Evolutionary conservation across 2,329 filamentous ascomycete genomes (phyloP), one percentile per base, ranked within the genome.

Genomic region (Aspergillus flavus): DNA sequence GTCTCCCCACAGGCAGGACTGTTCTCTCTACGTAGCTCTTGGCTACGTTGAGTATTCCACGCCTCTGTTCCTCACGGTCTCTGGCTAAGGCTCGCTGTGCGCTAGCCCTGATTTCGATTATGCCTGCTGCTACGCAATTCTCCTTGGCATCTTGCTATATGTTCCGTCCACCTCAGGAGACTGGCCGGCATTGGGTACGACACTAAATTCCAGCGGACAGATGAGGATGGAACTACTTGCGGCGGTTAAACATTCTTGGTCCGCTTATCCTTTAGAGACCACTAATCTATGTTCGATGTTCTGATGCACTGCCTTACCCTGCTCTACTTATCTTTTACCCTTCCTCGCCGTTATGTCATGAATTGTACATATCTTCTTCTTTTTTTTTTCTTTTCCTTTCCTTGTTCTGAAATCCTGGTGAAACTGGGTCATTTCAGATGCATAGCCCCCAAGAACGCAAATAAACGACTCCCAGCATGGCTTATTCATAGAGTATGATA

Each of bases 361-460:
- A 74, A 70, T 66, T 75, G 74, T 75, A 75, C 70, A 75, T 74
- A 74, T 64, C 65, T 69, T 66, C 48, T 59, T 58, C 59, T 50
- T 45, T 58, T 58, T 64, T 23, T 23, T 23, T 12, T 26, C 19
- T 52, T n/a, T 12, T 7, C 23, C 28, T 30, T 45, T 23, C 10
- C 21, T 46, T 46, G 10, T 26, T 53, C 54, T 55, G 48, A 58
- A 48, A 58, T 43, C 48, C 55, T 62, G 26, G 48, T 61, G 39
- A 58, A 50, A 11, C 34, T 46, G 30, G 56, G 34, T 54, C 52
- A 39, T 46, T 52, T 57, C 26, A 46, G 21, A 54, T 34, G 52
- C 43, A 50, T 59, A 58, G 53, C 63, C 59, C 55, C 57, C 36
- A 53, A 66, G 61, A 65, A 66, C 66, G 63, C 71, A 72, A 72